A percentile compares a stretch with the other conserved stretches of the same genome.
Evolutionary conservation across 352 stramenopile species (phyloP).

Genomic region (Pilasporangium apinafurcum): DNA sequence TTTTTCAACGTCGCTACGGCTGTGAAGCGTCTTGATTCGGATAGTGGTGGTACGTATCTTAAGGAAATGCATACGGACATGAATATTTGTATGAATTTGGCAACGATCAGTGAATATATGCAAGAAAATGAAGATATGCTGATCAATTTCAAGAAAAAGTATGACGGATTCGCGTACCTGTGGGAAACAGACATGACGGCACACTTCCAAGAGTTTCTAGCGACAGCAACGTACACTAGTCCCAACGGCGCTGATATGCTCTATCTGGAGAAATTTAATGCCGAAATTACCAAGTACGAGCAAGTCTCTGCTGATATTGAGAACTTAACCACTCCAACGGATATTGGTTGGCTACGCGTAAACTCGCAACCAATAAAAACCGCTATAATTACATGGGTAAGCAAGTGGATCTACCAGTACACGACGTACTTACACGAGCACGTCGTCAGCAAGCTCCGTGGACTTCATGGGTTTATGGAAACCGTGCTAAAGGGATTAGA

Average conservation of each 20-base stretch:
- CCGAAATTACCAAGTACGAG: slow-evolving; percentile 94
- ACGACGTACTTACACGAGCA: slow-evolving; percentile 92
- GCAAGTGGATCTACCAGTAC: slow-evolving; percentile 96
- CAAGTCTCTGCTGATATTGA: slow-evolving; percentile 90
- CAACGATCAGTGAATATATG: slow-evolving; percentile 91
- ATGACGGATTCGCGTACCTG: slow-evolving; percentile 95
- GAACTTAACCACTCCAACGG: slow-evolving; percentile 81
- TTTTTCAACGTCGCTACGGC: slow-evolving; percentile 95
- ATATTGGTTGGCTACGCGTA: slow-evolving; percentile 97
- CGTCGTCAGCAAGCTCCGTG: slow-evolving; percentile 84
- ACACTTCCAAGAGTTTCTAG: slow-evolving; percentile 92
- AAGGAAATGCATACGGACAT: slow-evolving; percentile 97
- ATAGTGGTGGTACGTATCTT: slow-evolving; percentile 93
- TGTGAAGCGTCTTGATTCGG: slow-evolving; percentile 94
- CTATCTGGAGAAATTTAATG: slow-evolving; percentile 93
- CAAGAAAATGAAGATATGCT: slow-evolving; percentile 92
- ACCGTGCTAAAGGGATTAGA: slow-evolving; percentile 88
- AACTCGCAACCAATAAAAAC: slow-evolving; percentile 97
- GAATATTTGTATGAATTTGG: slow-evolving; percentile 92
- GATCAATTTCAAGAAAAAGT: slow-evolving; percentile 90
- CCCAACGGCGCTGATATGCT: slow-evolving; percentile 86
- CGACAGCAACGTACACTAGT: slow-evolving; percentile 49
- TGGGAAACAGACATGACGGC: slow-evolving; percentile 93
- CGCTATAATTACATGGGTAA: slow-evolving; percentile 93
- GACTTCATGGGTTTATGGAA: slow-evolving; percentile 92